Evolutionary conservation across 2,329 filamentous ascomycete genomes (phyloP), one percentile per base, ranked within the genome.

Genomic region (Talaromyces funiculosus): DNA sequence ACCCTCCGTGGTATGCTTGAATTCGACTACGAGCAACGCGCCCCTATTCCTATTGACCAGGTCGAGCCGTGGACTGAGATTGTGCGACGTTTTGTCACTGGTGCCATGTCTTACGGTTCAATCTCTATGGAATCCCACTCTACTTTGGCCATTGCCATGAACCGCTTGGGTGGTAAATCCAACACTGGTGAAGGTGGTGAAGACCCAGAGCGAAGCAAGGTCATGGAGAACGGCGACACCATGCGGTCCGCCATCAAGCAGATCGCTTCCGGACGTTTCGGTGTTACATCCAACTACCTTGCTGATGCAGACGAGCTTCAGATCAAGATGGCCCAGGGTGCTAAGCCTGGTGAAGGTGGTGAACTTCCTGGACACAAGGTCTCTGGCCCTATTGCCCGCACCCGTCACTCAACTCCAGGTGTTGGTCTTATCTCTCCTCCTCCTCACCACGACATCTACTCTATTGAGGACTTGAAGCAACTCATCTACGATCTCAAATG

Each of bases 91-190:
- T 97, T 97, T 80, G 94, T 93, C 69, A 97, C 93, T 40, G 93
- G 93, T 73, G 93, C 93, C 68, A 97, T 97, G 93, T 97, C 93
- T 2, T 97, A 97, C 72, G 93, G 93, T 53, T 97, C 93, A 42
- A 97, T 97, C 70, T 97, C 93, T 5, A 96, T 97, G 91, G 93
- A 97, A 75, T 93, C 93, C 57, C 93, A 97, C 80, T 96, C 93
- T 18, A 97, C 93, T 12, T 81, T 97, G 53, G 93, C 93, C 66
- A 88, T 97, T 60, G 93, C 93, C 65, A 96, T 97, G 92, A 97
- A 97, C 80, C 85, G 93, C 67, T 84, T 97, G 42, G 93, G 93
- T 42, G 93, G 93, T 69, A 97, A 97, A 79, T 97, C 92, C 42
- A 97, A 97, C 81, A 97, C 93, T 55, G 93, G 93, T 70, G 93